Conservation (phyloP, 2,329 filamentous ascomycete genomes). For the Tolypocladium tundrense region DNA sequence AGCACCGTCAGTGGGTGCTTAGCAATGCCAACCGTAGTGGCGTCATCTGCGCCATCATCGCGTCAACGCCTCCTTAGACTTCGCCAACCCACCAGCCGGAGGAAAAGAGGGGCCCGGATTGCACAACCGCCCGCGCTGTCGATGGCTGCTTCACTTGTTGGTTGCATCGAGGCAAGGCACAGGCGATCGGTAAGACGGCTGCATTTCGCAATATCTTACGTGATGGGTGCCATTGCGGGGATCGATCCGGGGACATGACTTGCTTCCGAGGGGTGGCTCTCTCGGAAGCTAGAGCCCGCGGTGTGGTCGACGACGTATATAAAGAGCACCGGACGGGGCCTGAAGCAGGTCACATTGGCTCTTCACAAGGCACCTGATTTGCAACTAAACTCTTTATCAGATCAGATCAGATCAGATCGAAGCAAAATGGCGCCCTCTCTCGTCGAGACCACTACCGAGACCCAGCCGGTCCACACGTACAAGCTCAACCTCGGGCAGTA, state of each 20-base stretch:
- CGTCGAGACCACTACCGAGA: conserved; percentile 6
- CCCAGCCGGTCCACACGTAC: conserved; percentile 5
- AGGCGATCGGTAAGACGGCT: background rate
- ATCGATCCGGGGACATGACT: background rate
- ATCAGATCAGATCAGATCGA: background rate
- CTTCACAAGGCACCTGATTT: background rate
- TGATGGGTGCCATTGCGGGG: conserved; percentile 1
- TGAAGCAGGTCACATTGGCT: no score
- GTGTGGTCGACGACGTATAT: background rate
- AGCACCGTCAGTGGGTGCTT: background rate
- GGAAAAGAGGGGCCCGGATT: background rate
- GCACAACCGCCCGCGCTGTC: background rate
- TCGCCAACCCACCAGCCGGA: background rate
- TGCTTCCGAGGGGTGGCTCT: background rate
- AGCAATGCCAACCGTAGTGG: conserved; percentile 1
- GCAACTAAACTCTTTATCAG: background rate
- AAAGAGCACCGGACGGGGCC: background rate
- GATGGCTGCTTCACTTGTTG: background rate
- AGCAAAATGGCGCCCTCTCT: conserved; percentile 13
- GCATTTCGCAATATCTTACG: background rate
- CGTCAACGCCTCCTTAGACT: conserved; percentile 4
- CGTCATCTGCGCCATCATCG: conserved; percentile 10
- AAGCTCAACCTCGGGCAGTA: conserved; percentile 17
- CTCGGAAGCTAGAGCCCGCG: background rate
- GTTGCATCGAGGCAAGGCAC: background rate